Percentiles rank a stretch among this genome's conserved stretches.
Evolutionary conservation across 495 filamentous ascomycete species (phyloP).

Genomic region (Sordaria brevicollis): DNA sequence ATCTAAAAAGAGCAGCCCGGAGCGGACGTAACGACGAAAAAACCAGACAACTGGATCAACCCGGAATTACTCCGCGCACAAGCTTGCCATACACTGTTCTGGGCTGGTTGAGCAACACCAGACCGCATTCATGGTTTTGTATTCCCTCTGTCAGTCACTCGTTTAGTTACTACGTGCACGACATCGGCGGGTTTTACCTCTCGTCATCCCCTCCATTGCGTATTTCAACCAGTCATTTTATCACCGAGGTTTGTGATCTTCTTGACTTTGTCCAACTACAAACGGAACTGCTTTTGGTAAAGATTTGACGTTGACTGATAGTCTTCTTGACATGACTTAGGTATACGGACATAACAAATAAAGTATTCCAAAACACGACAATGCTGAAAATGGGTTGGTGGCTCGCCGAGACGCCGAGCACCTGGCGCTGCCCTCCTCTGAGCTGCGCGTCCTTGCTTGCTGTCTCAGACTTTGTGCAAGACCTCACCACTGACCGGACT

Average conservation of each 20-base stretch:
- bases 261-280: background rate
- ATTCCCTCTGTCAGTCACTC: background rate
- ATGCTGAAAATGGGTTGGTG: background rate
- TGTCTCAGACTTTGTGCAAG: background rate
- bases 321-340: background rate
- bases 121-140: background rate
- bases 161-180: background rate
- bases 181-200: background rate
- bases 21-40: background rate
- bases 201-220: background rate
- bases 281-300: background rate
- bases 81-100: background rate
- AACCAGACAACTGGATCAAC: background rate
- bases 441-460: background rate
- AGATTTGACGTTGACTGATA: background rate
- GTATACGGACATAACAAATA: background rate
- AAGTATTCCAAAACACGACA: background rate
- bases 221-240: background rate
- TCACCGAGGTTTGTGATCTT: background rate
- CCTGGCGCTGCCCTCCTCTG: background rate
- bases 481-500: background rate
- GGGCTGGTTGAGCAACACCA: background rate
- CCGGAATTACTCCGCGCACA: background rate
- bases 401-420: too few species aligned
- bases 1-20: background rate